Conservation (phyloP, 768 basidiomycete species). For the Tylopilus plumbeoviolaceoides region DNA sequence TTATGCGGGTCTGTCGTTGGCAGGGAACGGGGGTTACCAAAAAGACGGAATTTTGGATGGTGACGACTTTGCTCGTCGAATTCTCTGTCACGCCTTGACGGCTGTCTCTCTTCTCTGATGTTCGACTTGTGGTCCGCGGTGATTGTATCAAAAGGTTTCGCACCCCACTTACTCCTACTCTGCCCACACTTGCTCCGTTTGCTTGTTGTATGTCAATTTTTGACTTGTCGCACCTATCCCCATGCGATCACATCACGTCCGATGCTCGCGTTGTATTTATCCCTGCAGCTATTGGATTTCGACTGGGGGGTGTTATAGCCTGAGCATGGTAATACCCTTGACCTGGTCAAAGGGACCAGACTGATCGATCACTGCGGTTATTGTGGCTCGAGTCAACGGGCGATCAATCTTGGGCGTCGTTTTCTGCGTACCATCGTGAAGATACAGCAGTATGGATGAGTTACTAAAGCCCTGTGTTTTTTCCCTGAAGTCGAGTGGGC, state of each 20-base stretch:
- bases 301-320: background rate
- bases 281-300: background rate
- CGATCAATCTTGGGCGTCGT: background rate
- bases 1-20: conserved; percentile 17
- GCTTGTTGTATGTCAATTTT: conserved; percentile 7
- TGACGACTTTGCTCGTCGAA: conserved; percentile 7
- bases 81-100: conserved; percentile 1
- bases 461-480: background rate
- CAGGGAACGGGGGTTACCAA: conserved; percentile 12
- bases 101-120: conserved; percentile 2
- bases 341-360: conserved; percentile 6
- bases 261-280: conserved; percentile 14
- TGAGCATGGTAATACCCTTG: background rate
- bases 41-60: conserved; percentile 12
- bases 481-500: background rate
- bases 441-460: background rate
- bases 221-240: conserved; percentile 1
- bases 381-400: background rate
- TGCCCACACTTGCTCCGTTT: conserved; percentile 5
- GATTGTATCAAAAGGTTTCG: conserved; percentile 20
- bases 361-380: conserved; percentile 3
- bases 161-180: conserved; percentile 10
- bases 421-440: background rate
- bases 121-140: conserved; percentile 14
- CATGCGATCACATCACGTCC: conserved; percentile 12